Evolutionary conservation across 192 early-diverging fungal genomes (phyloP), one percentile per base, ranked within the genome.

Genomic region (Dispira simplex): DNA sequence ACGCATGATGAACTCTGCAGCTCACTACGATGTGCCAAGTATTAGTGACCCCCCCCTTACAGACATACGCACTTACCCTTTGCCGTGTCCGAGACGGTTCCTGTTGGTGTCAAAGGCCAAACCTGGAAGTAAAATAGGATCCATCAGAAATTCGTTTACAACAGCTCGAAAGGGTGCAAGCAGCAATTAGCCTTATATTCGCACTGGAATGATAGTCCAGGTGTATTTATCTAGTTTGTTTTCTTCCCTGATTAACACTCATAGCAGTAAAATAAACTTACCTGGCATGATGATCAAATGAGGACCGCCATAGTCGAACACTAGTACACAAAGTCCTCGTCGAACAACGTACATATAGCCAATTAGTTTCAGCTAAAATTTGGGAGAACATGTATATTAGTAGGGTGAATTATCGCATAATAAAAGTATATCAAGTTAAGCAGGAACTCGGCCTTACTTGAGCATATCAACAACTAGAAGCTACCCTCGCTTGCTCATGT

Each of bases 221-320:
- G 54, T 56, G 9, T 21, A 25, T 14, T 10, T 25, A 26, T 3
- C 23, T 3, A 21, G 4, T 10, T 27, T 1, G 28, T 21, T 28
- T 21, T 8, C 3, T 56, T 9, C 12, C 25, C 54, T 21, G 28
- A 13, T 25, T 2, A 3, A 14, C 25, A 21, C 54, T 3, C 2
- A 51, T 56, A 28, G 54, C 54, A 56, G 13, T 14, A 56, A 53
- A 25, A 8, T 49, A 18, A 25, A 4, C 64, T 18, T 48, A 72
- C 71, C 71, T 51, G 72, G 72, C 26, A 74, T 49, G 46, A 74
- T 59, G 25, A 74, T 67, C 25, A 74, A 64, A 62, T 74, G 69
- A 12, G 70, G 69, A 14, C 65, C 67, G 13, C 65, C 64, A 14
- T 20, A 16, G 11, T 67, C 63, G 16, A 71, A 54, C 11, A 63